Percentiles rank a stretch among this genome's conserved stretches.
Conservation (phyloP, 352 stramenopile species). For the Phytophthora tentaculata region DNA sequence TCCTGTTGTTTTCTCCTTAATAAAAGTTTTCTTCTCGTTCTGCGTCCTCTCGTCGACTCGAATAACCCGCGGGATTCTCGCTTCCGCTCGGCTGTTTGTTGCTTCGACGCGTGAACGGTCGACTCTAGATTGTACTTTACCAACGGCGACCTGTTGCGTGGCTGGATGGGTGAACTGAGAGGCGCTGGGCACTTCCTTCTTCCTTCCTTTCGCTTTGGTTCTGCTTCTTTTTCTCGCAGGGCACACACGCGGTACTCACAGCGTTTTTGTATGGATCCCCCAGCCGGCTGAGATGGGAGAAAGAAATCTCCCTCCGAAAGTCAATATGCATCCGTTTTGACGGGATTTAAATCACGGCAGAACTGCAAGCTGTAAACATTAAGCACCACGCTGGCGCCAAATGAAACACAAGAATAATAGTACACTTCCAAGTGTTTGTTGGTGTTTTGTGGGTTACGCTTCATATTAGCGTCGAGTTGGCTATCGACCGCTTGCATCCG, state of each 20-base stretch:
- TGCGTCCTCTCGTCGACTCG: constrained; percentile 24
- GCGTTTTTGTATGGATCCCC: constrained; percentile 39
- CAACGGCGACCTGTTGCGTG: neutral
- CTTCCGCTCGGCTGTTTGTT: constrained; percentile 16
- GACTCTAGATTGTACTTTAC: constrained; percentile 1
- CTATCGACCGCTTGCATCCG: constrained; percentile 13
- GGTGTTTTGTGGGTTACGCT: constrained; percentile 3
- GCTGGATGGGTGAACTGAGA: constrained; percentile 20
- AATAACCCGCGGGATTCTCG: too few species aligned
- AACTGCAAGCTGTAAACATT: neutral
- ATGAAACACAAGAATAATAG: too few species aligned
- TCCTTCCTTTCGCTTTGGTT: constrained; percentile 37
- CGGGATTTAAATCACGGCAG: neutral
- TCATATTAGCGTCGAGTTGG: constrained; percentile 7
- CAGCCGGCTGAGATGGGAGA: constrained; percentile 37
- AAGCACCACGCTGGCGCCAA: too few species aligned
- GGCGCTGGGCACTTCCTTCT: constrained; percentile 25
- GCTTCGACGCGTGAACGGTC: constrained; percentile 8
- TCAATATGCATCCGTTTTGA: constrained; percentile 23
- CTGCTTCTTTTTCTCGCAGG: constrained; percentile 34
- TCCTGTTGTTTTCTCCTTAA: constrained; percentile 34
- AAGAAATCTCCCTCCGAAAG: constrained; percentile 21
- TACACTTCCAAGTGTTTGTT: too few species aligned
- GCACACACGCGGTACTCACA: constrained; percentile 33
- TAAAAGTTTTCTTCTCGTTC: constrained; percentile 15